phyloP scores from a whole-genome alignment of 441 rosid genomes.

The Breynia disticha region DNA sequence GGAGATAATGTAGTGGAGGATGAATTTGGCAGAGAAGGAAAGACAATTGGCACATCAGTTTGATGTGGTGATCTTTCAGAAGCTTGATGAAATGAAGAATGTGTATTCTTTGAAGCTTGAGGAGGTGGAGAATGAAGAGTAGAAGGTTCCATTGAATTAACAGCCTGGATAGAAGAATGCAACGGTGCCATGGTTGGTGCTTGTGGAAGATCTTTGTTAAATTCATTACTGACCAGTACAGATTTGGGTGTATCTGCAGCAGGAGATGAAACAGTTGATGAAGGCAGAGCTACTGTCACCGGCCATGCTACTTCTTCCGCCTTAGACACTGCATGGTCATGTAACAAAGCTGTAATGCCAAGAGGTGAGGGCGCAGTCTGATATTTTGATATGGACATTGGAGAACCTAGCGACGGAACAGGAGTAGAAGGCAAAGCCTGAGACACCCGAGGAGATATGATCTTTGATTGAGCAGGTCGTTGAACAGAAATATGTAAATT shows the following conservation, averaged over 20 bases:
- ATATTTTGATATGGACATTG: conserved; percentile 32
- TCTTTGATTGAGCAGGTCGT: conserved; percentile 42
- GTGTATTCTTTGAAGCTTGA: conserved; percentile 5
- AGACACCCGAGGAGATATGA: conserved; percentile 39
- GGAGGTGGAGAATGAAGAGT: conserved; percentile 14
- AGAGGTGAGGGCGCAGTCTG: conserved; percentile 41
- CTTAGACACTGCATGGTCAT: conserved; percentile 43
- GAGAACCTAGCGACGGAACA: conserved; percentile 36
- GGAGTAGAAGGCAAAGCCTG: conserved; percentile 39
- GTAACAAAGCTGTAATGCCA: conserved; percentile 67
- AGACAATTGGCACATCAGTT: conserved; percentile 9
- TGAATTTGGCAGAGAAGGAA: conserved; percentile 8
- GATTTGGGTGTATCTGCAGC: conserved; percentile 19
- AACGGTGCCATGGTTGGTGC: conserved; percentile 12
- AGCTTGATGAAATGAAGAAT: conserved; percentile 7
- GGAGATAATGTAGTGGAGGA: conserved; percentile 9
- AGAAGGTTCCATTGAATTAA: conserved; percentile 6
- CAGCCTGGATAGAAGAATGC: conserved; percentile 14
- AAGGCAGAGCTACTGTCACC: conserved; percentile 24
- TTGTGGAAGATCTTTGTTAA: conserved; percentile 7
- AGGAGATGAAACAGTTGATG: conserved; percentile 24
- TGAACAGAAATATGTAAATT: conserved; percentile 44
- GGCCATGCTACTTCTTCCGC: conserved; percentile 29
- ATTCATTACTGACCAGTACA: conserved; percentile 16
- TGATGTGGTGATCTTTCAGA: conserved; percentile 8